Evolutionary conservation across 352 stramenopile species (phyloP), one percentile per base, ranked within the genome.

Genomic region (Saprolegnia parasitica): DNA sequence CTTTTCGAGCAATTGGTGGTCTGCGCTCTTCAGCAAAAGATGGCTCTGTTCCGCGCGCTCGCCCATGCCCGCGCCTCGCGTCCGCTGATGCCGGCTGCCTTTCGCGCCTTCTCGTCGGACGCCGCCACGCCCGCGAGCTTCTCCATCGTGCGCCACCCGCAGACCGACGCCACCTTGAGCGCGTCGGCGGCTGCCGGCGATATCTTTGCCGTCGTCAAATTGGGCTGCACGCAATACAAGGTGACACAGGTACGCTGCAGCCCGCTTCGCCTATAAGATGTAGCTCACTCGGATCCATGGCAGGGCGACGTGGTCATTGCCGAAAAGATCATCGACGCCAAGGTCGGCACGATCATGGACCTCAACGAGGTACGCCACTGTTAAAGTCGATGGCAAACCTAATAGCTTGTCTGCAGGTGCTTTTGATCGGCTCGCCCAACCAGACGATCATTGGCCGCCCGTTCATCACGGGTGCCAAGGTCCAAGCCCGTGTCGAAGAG

Each of bases 181-280:
- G 79, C 83, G 5, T 70, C 63, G 5, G 46, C 55, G 10, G 63
- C 54, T 23, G 63, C 63, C 21, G 78, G 87, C 50, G 86, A 91
- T 68, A 89, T 88, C 72, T 95, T 95, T 71, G 86, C 86, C 15
- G 82, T 95, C 29, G 74, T 95, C 65, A 95, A 95, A 76, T 78
- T 95, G 42, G 83, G 74, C 35, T 84, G 83, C 23, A 95, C 84
- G 57, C 86, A 95, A 75, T 95, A 92, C 78, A 95, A 95, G 76
- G 84, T 95, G 66, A 87, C 84, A 32, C 77, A 92, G 78, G 81
- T 87, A 65, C 5, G 67, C 4, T 52, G 50, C 11, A 5, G 5
- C 52, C n/a, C 21, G 6, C 39, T 39, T 60, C 39, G 18, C 18
- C 4, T 11, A 39, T 23, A 13, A 26, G 23, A 8, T 32, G 39